Conservation (phyloP, 192 early-diverging fungal species). For the Dissophora globulifera region DNA sequence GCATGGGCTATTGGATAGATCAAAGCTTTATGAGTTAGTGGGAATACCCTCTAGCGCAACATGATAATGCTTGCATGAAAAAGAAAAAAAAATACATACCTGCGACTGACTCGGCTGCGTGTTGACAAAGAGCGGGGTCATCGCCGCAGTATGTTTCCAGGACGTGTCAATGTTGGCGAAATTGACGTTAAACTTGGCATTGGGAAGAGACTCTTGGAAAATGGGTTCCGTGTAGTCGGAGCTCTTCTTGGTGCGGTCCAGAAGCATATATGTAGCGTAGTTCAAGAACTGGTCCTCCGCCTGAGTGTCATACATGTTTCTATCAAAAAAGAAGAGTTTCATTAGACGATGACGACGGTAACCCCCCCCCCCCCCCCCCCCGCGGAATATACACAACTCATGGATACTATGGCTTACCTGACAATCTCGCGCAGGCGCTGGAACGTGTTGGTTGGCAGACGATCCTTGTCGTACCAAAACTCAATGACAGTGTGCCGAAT, state of each 20-base stretch:
- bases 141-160: constrained; percentile 60
- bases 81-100: too few species aligned
- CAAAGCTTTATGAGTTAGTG: too few species aligned
- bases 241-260: constrained; percentile 68
- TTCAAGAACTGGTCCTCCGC: constrained; percentile 71
- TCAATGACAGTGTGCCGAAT: constrained; percentile 49
- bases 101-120: constrained; percentile 58
- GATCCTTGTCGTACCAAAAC: constrained; percentile 56
- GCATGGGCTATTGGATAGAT: too few species aligned
- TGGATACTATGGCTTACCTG: constrained; percentile 33
- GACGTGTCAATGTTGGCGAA: constrained; percentile 70
- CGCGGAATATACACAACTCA: too few species aligned
- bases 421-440: constrained; percentile 47
- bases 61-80: not conserved
- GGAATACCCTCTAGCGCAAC: not conserved
- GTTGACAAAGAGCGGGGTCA: constrained; percentile 71
- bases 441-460: constrained; percentile 49
- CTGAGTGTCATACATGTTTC: constrained; percentile 70
- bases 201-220: constrained; percentile 71
- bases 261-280: constrained; percentile 67
- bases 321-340: too few species aligned
- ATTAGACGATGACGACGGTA: too few species aligned
- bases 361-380: too few species aligned
- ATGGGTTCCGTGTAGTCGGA: constrained; percentile 69
- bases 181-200: constrained; percentile 70